Conservation (phyloP, 2,329 filamentous ascomycete species). For the Exophiala xenobiotica region DNA sequence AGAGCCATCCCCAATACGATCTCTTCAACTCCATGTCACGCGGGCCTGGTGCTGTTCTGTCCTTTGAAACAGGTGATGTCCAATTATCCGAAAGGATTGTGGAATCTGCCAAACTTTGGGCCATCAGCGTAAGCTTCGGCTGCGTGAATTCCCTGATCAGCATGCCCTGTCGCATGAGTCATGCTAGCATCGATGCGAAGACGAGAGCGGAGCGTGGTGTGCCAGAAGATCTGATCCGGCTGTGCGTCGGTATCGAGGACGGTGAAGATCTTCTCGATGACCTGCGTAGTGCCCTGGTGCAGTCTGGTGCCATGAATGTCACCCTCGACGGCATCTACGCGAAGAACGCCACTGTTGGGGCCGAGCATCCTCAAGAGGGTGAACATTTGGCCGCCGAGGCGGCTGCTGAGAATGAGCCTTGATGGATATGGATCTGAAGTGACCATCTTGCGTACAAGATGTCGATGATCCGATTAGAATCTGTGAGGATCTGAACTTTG, state of each 20-base stretch:
- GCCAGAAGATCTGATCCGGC: conserved; percentile 92
- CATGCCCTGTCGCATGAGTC: conserved; percentile 99
- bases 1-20: conserved; percentile 93
- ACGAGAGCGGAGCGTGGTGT: conserved; percentile 84
- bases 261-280: conserved; percentile 89
- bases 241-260: conserved; percentile 97
- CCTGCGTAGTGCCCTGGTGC: conserved; percentile 82
- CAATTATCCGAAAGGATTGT: conserved; percentile 86
- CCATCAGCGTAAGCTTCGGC: conserved; percentile 94
- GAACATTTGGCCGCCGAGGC: conserved; percentile 27
- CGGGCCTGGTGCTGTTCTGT: conserved; percentile 88
- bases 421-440: too few species aligned
- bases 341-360: conserved; percentile 25
- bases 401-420: conserved; percentile 29
- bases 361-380: conserved; percentile 23
- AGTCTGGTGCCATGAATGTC: conserved; percentile 88
- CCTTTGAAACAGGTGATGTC: conserved; percentile 91
- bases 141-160: conserved; percentile 98
- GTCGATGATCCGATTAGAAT: too few species aligned
- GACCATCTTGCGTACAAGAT: too few species aligned
- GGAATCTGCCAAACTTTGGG: conserved; percentile 86
- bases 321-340: conserved; percentile 81
- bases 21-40: conserved; percentile 94
- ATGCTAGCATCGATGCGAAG: conserved; percentile 96
- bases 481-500: too few species aligned